These are phyloP conservation scores for Microascus cirrosus DNA, from an alignment of 2,329 filamentous ascomycete genomes.

Conservation along the genomic window DNA sequence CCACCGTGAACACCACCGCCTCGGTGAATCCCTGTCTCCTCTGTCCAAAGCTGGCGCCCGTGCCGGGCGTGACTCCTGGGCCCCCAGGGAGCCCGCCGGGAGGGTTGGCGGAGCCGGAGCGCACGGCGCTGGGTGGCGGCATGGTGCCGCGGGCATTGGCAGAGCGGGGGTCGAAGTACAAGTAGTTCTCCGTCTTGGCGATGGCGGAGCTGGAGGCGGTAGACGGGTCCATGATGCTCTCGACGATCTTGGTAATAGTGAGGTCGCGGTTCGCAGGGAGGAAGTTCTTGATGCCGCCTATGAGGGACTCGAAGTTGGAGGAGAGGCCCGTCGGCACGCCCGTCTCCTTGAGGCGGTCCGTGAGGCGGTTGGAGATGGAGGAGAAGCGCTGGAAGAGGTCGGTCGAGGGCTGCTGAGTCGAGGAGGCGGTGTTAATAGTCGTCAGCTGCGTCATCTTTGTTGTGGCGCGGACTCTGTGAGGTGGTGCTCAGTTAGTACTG, in stretches of 20 bases:
- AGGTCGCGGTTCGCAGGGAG: conserved; percentile 92
- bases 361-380: conserved; percentile 80
- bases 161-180: conserved; percentile 93
- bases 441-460: conserved; percentile 98
- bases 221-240: conserved; percentile 94
- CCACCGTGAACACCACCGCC: conserved; percentile 87
- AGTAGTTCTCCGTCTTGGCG: conserved; percentile 89
- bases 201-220: conserved; percentile 85
- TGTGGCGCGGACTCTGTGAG: conserved; percentile 72
- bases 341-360: conserved; percentile 87
- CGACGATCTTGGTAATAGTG: conserved; percentile 94
- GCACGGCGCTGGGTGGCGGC: conserved; percentile 61
- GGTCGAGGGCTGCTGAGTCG: conserved; percentile 39
- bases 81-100: conserved; percentile 39
- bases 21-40: conserved; percentile 80
- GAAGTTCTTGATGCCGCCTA: conserved; percentile 96
- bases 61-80: conserved; percentile 35
- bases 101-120: conserved; percentile 27
- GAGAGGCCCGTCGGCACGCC: conserved; percentile 57
- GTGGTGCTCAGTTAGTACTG: conserved; percentile 3
- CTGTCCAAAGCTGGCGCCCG: conserved; percentile 80
- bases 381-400: conserved; percentile 92
- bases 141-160: conserved; percentile 88
- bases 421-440: conserved; percentile 67
- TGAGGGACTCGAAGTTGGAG: conserved; percentile 84